Evolutionary conservation across 331 rosid genomes (phyloP).

Genomic region (Arachis monticola): DNA sequence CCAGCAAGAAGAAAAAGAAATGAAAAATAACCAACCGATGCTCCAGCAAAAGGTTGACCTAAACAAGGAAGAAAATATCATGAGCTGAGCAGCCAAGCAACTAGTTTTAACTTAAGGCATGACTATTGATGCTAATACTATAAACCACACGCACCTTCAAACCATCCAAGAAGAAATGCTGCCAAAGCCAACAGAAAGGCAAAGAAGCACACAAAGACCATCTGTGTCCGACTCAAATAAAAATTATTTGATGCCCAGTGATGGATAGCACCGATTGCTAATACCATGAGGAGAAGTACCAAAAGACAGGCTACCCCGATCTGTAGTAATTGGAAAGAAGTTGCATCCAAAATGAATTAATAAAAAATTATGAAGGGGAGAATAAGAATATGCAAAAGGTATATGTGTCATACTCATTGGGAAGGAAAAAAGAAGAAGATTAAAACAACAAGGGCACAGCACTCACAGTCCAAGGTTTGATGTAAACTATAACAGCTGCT

Average conservation of each 20-base stretch:
- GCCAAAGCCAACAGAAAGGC: conserved; percentile 98
- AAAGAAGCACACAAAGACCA: conserved; percentile 88
- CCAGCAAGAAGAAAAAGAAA: conserved; percentile 98
- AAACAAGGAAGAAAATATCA: conserved; percentile 34
- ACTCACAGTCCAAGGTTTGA: conserved; percentile 97
- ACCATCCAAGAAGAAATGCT: conserved; percentile 94
- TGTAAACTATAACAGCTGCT: conserved; percentile 84
- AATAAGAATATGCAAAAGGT: not conserved
- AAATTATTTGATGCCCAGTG: conserved; percentile 99
- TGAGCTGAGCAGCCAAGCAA: conserved; percentile 29
- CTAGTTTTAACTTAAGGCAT: conserved; percentile 10
- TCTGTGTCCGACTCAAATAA: conserved; percentile 93
- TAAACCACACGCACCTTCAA: conserved; percentile 71
- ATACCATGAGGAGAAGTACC: conserved; percentile 91
- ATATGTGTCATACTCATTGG: conserved; percentile 4
- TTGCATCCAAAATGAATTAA: conserved; percentile 17
- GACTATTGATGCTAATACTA: conserved; percentile 18
- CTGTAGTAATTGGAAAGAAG: conserved; percentile 54
- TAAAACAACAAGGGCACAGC: conserved; percentile 29
- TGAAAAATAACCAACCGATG: conserved; percentile 96
- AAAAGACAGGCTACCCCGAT: conserved; percentile 92
- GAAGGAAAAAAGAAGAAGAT: conserved; percentile 1
- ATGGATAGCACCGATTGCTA: conserved; percentile 94
- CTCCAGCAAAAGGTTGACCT: conserved; percentile 94
- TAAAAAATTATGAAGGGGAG: not conserved